A percentile compares a stretch with the other conserved stretches of the same genome.
Evolutionary conservation across 2,329 filamentous ascomycete genomes (phyloP).

Genomic region (Fusarium caatingaense): DNA sequence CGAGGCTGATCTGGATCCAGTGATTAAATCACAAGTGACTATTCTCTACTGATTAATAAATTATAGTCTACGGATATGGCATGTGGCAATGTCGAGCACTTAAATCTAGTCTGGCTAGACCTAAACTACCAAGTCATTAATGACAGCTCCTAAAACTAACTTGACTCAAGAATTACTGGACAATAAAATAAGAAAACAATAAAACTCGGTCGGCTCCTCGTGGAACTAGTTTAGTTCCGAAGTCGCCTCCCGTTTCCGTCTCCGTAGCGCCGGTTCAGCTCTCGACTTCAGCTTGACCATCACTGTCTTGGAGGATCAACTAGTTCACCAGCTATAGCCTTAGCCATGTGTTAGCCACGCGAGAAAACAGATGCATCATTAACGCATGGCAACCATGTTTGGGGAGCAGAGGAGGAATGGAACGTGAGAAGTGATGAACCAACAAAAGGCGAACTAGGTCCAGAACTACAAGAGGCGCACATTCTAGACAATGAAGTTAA

Average conservation of each 20-base stretch:
- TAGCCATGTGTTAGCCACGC: constrained; percentile 14
- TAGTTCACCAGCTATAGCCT: background rate
- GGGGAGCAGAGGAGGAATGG: constrained; percentile 13
- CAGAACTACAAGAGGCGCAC: constrained; percentile 17
- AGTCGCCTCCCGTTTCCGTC: background rate
- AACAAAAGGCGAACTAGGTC: constrained; percentile 12
- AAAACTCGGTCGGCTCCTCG: background rate
- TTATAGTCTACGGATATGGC: background rate
- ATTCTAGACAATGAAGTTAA: constrained; percentile 3
- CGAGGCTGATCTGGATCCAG: constrained; percentile 5
- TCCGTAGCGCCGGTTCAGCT: background rate
- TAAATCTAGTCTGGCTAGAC: background rate
- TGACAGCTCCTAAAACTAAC: background rate
- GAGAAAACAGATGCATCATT: constrained; percentile 11
- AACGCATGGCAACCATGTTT: constrained; percentile 32
- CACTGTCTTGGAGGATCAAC: background rate
- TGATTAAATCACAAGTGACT: constrained; percentile 1
- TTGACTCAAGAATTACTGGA: background rate
- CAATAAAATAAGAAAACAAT: background rate
- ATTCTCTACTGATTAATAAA: background rate
- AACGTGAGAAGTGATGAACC: constrained; percentile 34
- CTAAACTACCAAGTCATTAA: background rate
- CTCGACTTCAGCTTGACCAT: background rate
- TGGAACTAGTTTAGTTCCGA: constrained; percentile 7
- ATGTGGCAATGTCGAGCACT: background rate